Percentiles rank a stretch among this genome's conserved stretches.
Evolutionary conservation across 768 basidiomycete genomes (phyloP).

Genomic region (Lactifluus pinguis): DNA sequence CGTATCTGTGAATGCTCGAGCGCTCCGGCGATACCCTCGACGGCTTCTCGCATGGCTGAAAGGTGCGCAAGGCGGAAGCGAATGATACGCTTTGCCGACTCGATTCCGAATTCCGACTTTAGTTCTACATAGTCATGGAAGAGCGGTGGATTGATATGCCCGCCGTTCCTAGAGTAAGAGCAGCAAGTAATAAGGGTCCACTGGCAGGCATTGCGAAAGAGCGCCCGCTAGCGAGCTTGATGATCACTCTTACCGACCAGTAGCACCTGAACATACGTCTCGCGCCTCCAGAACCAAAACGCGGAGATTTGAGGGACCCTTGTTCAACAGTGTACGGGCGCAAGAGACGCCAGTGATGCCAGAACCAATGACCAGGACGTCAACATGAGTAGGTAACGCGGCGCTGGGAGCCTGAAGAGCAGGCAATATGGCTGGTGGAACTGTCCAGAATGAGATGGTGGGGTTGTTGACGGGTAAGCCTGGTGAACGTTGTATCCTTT

Average conservation of each 20-base stretch:
- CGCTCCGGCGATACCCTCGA: constrained; percentile 45
- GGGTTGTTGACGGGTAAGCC: constrained; percentile 49
- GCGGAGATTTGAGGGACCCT: constrained; percentile 24
- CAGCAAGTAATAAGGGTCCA: neutral
- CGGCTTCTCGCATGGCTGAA: constrained; percentile 36
- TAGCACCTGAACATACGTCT: constrained; percentile 66
- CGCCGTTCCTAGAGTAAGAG: constrained; percentile 49
- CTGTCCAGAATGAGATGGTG: constrained; percentile 55
- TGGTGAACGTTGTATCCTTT: constrained; percentile 34
- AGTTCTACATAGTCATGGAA: constrained; percentile 50
- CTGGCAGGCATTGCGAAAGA: too few relatives aligned
- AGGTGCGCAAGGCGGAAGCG: constrained; percentile 56
- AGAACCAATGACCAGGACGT: constrained; percentile 65
- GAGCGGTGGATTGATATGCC: constrained; percentile 52
- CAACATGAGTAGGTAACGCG: constrained; percentile 40
- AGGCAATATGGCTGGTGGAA: constrained; percentile 42
- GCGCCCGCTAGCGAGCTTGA: too few relatives aligned
- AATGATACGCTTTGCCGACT: constrained; percentile 42
- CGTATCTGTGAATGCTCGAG: constrained; percentile 48
- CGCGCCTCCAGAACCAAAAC: constrained; percentile 79
- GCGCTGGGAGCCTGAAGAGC: constrained; percentile 12
- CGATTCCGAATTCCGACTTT: constrained; percentile 37
- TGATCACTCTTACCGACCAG: constrained; percentile 41
- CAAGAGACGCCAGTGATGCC: constrained; percentile 65
- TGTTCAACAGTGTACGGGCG: constrained; percentile 43